phyloP scores from a whole-genome alignment of 305 asterid genomes.

The Stenogyne calaminthoides region DNA sequence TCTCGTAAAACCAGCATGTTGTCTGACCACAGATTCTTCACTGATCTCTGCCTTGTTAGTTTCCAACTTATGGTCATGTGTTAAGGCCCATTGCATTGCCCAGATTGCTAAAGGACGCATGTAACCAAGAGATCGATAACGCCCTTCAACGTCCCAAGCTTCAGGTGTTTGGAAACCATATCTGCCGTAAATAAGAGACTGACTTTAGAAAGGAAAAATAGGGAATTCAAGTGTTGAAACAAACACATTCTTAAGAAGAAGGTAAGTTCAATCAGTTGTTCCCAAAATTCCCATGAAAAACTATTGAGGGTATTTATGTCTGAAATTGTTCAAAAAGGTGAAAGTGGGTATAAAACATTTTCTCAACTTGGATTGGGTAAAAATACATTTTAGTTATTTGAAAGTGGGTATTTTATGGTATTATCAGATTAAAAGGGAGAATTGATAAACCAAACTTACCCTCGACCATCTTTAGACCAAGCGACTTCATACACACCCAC shows the following conservation, averaged over 20 bases:
- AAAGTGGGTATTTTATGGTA: too few species aligned
- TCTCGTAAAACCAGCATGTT: slow-evolving; percentile 71
- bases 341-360: too few species aligned
- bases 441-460: slow-evolving; percentile 48
- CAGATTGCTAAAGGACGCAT: slow-evolving; percentile 96
- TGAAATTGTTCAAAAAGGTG: too few species aligned
- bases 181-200: slow-evolving; percentile 36
- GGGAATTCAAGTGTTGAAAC: not conserved
- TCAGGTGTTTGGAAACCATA: slow-evolving; percentile 94
- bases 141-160: slow-evolving; percentile 76
- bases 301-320: too few species aligned
- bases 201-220: not conserved
- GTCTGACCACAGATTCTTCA: slow-evolving; percentile 59
- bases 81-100: slow-evolving; percentile 99
- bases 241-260: not conserved
- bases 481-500: slow-evolving; percentile 75
- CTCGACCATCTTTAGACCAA: slow-evolving; percentile 81
- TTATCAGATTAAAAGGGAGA: not conserved
- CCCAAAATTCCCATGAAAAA: too few species aligned
- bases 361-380: too few species aligned
- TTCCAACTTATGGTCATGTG: slow-evolving; percentile 37
- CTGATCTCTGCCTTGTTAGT: slow-evolving; percentile 47
- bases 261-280: not conserved
- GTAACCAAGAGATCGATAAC: slow-evolving; percentile 72
- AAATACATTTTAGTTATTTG: too few species aligned